Conservation (phyloP, 2,329 filamentous ascomycete species). For the Aspergillus aculeatinus region DNA sequence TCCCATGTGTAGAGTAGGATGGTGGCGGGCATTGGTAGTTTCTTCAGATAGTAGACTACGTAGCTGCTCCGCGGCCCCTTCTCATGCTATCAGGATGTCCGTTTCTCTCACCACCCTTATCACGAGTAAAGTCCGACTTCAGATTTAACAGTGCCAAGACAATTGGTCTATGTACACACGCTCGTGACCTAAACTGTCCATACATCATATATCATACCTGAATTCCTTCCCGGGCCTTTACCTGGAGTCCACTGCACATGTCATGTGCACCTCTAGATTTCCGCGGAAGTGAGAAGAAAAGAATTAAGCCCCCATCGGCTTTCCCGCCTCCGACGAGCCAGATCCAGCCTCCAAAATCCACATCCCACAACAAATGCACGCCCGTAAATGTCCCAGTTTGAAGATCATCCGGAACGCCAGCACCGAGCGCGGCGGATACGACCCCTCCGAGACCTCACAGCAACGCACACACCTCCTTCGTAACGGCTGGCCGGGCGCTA, state of each 20-base stretch:
- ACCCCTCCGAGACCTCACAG: constrained; percentile 65
- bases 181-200: neutral
- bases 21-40: no score
- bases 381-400: constrained; percentile 37
- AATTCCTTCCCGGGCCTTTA: no score
- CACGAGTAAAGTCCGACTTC: no score
- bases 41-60: no score
- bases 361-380: constrained; percentile 44
- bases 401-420: constrained; percentile 39
- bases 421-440: constrained; percentile 40
- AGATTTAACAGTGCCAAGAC: no score
- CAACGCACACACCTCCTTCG: constrained; percentile 60
- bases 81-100: no score
- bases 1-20: no score
- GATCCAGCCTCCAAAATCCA: constrained; percentile 36
- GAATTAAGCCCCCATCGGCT: neutral
- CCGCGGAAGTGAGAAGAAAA: no score
- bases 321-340: constrained; percentile 6
- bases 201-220: neutral
- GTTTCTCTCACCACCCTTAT: no score
- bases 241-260: no score
- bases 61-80: no score
- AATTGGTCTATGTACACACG: neutral
- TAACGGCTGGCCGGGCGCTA: neutral
- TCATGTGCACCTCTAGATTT: neutral